Evolutionary conservation across 371 early-diverging fungal genomes (phyloP).

Genomic region (Mortierella sp.): DNA sequence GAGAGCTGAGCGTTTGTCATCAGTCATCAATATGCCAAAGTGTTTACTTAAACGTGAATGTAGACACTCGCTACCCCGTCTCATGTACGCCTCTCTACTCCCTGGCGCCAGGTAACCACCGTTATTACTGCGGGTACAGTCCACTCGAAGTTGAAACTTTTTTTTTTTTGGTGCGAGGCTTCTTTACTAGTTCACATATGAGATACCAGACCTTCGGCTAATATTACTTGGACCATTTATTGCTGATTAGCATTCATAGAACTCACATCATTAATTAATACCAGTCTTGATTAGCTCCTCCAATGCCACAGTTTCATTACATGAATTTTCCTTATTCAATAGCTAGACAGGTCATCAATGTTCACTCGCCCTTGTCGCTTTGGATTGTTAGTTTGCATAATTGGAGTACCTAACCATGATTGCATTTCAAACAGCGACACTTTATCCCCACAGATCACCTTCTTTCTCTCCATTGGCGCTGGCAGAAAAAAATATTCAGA

Average conservation of each 20-base stretch:
- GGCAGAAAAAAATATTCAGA: neutral
- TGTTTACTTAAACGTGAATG: conserved; percentile 23
- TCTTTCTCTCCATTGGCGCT: neutral
- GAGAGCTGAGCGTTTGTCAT: conserved; percentile 14
- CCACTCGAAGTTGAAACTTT: no score
- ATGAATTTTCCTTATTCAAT: no score
- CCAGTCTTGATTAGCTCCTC: no score
- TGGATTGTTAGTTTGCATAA: neutral
- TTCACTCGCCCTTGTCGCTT: neutral
- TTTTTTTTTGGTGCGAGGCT: no score
- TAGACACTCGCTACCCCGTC: no score
- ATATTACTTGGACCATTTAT: no score
- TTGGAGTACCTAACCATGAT: neutral
- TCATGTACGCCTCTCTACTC: neutral
- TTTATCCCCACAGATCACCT: neutral
- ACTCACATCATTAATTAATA: no score
- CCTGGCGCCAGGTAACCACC: neutral
- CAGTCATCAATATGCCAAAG: conserved; percentile 11
- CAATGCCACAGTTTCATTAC: no score
- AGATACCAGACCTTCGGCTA: no score
- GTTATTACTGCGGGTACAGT: no score
- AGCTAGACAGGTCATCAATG: neutral
- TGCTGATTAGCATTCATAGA: no score
- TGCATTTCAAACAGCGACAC: conserved; percentile 13
- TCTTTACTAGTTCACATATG: no score